phyloP scores from a whole-genome alignment of 208 protist genomes.

The Naegleria gruberi region DNA sequence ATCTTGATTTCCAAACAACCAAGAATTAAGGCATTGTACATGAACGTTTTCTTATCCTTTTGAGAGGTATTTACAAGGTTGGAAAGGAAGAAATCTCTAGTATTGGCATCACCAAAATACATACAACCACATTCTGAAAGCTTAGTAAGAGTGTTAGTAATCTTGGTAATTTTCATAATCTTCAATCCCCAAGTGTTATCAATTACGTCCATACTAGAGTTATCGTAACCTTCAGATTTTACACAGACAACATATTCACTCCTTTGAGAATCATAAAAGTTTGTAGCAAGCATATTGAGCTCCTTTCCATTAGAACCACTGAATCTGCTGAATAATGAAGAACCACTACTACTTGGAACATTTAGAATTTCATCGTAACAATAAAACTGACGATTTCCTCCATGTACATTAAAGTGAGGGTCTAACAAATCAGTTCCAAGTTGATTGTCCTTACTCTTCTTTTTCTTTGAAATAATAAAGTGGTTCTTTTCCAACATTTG shows the following conservation, averaged over 20 bases:
- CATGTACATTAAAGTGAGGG: neutral
- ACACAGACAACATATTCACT: neutral
- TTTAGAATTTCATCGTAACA: neutral
- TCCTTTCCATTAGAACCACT: neutral
- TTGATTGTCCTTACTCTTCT: neutral
- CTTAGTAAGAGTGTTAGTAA: neutral
- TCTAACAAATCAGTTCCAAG: neutral
- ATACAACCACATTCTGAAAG: neutral
- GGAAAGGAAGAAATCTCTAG: neutral
- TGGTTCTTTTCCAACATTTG: neutral
- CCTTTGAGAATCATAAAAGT: neutral
- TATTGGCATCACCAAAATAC: neutral
- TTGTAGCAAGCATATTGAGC: neutral
- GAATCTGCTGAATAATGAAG: neutral
- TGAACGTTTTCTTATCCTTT: neutral
- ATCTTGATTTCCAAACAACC: neutral
- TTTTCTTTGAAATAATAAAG: neutral
- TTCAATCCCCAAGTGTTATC: neutral
- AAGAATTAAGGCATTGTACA: neutral
- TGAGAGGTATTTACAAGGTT: neutral
- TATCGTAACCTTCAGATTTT: neutral
- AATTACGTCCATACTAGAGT: neutral
- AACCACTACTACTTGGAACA: neutral
- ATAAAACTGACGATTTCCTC: neutral
- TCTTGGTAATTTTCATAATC: neutral